phyloP scores from a whole-genome alignment of 176 grass and related monocot species.

The Cenchrus purpureus region DNA sequence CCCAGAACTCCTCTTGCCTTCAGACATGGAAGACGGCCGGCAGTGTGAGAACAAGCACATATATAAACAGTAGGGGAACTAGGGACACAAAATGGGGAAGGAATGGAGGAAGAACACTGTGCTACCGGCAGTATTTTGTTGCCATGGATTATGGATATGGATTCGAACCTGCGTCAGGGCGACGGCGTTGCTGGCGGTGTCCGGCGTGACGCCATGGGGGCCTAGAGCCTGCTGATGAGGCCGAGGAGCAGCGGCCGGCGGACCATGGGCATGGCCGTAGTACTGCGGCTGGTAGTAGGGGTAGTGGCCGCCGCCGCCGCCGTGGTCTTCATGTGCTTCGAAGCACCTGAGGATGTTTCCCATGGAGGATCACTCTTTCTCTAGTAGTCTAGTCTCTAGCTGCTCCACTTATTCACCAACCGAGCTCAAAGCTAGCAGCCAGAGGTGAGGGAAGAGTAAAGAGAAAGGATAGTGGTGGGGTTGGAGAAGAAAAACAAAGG shows the following conservation, averaged over 20 bases:
- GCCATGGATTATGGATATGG: not conserved
- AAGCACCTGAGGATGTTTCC: slow-evolving; percentile 12
- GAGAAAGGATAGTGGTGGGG: not conserved
- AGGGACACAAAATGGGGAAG: not conserved
- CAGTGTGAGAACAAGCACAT: not conserved
- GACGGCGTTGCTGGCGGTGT: not conserved
- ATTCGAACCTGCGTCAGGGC: not conserved
- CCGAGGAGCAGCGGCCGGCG: not conserved
- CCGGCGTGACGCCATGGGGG: not conserved
- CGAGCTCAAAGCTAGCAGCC: not conserved
- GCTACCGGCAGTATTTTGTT: not conserved
- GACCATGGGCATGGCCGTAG: not conserved
- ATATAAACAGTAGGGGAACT: too few species aligned
- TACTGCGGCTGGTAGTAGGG: slow-evolving; percentile 19
- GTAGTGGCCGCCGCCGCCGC: not conserved
- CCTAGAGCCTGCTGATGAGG: not conserved
- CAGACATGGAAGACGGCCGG: not conserved
- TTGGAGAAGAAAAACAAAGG: not conserved
- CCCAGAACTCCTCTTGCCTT: too few species aligned
- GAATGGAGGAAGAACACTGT: too few species aligned
- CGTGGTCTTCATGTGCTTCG: not conserved
- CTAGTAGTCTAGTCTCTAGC: not conserved
- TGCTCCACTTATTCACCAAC: not conserved
- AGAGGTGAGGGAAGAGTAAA: not conserved
- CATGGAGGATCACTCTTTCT: not conserved